Evolutionary conservation across 2,329 filamentous ascomycete species (phyloP), one percentile per base, ranked within the genome.

Genomic region (Didymella keratinophila): DNA sequence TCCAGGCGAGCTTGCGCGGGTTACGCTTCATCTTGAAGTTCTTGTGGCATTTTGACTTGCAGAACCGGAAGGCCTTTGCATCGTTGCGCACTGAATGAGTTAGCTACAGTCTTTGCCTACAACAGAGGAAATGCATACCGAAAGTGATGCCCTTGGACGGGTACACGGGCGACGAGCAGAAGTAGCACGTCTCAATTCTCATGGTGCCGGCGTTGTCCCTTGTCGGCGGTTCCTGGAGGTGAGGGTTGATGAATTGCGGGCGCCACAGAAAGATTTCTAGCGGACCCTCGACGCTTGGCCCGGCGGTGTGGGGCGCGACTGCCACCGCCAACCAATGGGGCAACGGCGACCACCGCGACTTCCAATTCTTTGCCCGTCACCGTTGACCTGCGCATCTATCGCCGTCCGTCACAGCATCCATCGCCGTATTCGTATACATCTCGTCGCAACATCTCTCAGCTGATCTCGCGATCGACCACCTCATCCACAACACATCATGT

Each of bases 21-120:
- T 98, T 97, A 68, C 95, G 89, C 90, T 97, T 97, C 92, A 96
- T 96, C 82, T 96, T 95, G 87, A 96, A 96, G 73, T 82, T 82
- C 69, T 88, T 88, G 79, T 89, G 87, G 65, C 73, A 76, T 72
- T 76, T 76, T 34, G 65, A 71, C 53, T 87, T 84, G 80, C 88
- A 90, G 79, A 90, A 90, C 51, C 84, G 82, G 78, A 90, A 89
- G 61, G 83, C 76, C 67, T 85, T 84, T 63, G 86, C 87, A 77
- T 89, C 87, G 77, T 71, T 71, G 63, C 68, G 67, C 53, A 71
- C 68, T 68, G 41, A 36, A 11, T 7, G 1, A n/a, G 32, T 36
- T 18, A 36, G 32, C 7, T 9, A 3, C 7, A n/a, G 16, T n/a
- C 32, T 7, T 36, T 36, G 16, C 16, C 12, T 4, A 7, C 5